Evolutionary conservation across 257 asterid genomes (phyloP).

Genomic region (Nicotiana obtusifolia): DNA sequence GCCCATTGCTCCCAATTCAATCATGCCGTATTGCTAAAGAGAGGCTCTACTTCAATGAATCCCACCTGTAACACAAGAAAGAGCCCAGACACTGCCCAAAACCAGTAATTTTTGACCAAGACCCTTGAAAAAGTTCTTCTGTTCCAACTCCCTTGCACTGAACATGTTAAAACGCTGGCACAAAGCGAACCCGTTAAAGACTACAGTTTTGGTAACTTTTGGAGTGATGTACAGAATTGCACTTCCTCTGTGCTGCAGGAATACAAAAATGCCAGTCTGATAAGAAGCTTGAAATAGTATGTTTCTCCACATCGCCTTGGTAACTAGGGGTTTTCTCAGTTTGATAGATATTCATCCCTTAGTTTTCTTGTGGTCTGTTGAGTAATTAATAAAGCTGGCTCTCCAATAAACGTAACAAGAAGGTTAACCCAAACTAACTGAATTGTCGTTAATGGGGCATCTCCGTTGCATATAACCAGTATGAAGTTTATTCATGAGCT

Average conservation of each 20-base stretch:
- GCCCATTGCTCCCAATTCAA: conserved; percentile 10
- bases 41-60: neutral
- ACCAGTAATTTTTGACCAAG: neutral
- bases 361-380: neutral
- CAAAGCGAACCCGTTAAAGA: conserved; percentile 14
- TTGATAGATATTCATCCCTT: neutral
- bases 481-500: conserved; percentile 21
- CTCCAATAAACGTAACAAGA: conserved; percentile 24
- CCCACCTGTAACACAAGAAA: neutral
- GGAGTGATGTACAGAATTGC: conserved; percentile 11
- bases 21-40: neutral
- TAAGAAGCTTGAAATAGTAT: conserved; percentile 25
- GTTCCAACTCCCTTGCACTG: neutral
- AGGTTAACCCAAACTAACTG: conserved; percentile 29
- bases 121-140: conserved; percentile 9
- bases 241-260: conserved; percentile 22
- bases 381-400: conserved; percentile 20
- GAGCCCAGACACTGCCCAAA: neutral
- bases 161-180: conserved; percentile 5
- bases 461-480: conserved; percentile 10
- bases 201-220: neutral
- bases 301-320: conserved; percentile 28
- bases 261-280: conserved; percentile 20
- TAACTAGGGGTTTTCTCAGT: conserved; percentile 14
- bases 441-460: conserved; percentile 19